Evolutionary conservation across 2,329 filamentous ascomycete species (phyloP), one percentile per base, ranked within the genome.

Genomic region (Aurifilum marmelostoma): DNA sequence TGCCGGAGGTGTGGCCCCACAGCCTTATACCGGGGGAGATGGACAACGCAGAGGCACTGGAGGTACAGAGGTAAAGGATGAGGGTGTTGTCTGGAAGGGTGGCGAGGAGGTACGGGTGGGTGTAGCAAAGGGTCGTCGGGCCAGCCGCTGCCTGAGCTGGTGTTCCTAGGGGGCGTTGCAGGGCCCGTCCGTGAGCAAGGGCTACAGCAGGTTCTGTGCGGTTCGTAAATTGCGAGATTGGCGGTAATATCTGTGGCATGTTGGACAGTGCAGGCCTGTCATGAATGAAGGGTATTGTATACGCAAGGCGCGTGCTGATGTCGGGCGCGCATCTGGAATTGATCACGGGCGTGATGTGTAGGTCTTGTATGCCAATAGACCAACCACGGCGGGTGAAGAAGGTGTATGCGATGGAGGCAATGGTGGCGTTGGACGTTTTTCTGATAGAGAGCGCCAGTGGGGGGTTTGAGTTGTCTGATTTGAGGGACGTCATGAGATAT

Each of bases 1-100:
- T 93, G 3, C 92, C 92, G 1, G 94, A 97, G 0, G 94, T 97
- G 76, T 97, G 94, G 9, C 94, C 94, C 92, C 93, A 97, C 7
- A 97, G 86, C 37, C 93, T 87, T 72, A 89, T 90, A 0, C 92
- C 92, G 0, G 88, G 81, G 50, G 91, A 91, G 67, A 97, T 89
- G 0, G 86, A 87, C 1, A 97, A 83, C 0, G 83, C 81, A 0
- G 87, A 84, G 1, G 87, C 81, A 3, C 87, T 92, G 0, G 93
- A 95, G 4, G 88, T 93, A 73, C 95, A 92, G 41, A 97, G 84
- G 75, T 96, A 92, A 43, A 97, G 83, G 1, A 93, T 90, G 34
- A 97, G 82, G 0, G 94, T 97, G 76, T 97, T 97, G 78, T 97
- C 94, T 0, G 91, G 89, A 72, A 97, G 88, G 0, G 92, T 92